These are phyloP conservation scores for Mortierella sp. DNA, from an alignment of 371 early-diverging fungal species.

Conservation along the genomic window DNA sequence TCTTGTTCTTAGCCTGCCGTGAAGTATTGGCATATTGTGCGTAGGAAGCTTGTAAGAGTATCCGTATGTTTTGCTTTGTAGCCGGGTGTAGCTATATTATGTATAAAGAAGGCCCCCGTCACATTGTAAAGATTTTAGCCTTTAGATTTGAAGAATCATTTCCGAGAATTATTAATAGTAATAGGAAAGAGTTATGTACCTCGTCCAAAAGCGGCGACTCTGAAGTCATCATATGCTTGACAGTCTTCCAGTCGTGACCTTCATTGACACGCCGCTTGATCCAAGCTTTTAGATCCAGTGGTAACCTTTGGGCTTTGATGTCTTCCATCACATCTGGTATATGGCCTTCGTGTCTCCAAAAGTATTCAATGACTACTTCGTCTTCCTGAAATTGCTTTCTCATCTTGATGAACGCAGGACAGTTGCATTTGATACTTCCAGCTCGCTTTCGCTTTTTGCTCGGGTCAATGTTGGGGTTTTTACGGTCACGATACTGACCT, in stretches of 20 bases:
- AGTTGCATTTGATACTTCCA: constrained; percentile 54
- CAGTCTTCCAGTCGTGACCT: constrained; percentile 44
- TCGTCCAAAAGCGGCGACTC: constrained; percentile 42
- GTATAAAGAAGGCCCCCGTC: too few relatives aligned
- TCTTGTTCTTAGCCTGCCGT: constrained; percentile 27
- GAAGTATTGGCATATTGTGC: constrained; percentile 42
- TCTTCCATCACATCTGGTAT: constrained; percentile 51
- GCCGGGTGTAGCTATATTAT: constrained; percentile 32
- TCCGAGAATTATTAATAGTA: too few relatives aligned
- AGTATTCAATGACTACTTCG: constrained; percentile 46
- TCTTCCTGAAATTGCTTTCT: constrained; percentile 49
- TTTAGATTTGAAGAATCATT: too few relatives aligned
- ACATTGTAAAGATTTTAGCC: too few relatives aligned
- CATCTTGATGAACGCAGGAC: constrained; percentile 56
- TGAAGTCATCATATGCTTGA: constrained; percentile 33
- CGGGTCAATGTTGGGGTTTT: constrained; percentile 46
- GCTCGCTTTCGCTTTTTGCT: constrained; percentile 52
- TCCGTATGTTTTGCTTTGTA: constrained; percentile 33
- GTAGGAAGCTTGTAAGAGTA: constrained; percentile 28
- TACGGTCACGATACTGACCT: constrained; percentile 51
- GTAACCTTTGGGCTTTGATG: constrained; percentile 50
- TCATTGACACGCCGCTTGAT: constrained; percentile 41
- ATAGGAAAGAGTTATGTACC: constrained; percentile 14
- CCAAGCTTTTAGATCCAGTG: constrained; percentile 53
- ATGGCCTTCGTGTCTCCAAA: constrained; percentile 53